Evolutionary conservation across 2,329 filamentous ascomycete species (phyloP), one percentile per base, ranked within the genome.

Genomic region (Diaporthe destruens): DNA sequence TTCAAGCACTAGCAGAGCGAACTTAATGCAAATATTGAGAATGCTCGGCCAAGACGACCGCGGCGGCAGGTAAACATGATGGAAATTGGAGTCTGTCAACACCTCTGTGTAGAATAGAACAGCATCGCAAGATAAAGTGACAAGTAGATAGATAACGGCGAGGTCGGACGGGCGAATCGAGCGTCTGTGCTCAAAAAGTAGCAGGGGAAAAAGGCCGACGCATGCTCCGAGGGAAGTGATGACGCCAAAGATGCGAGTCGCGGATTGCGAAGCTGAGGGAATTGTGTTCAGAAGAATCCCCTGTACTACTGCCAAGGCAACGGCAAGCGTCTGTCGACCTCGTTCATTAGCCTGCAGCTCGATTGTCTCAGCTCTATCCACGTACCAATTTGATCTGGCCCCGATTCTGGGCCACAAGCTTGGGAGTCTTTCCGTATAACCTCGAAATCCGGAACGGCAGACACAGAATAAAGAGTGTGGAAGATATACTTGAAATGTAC

Each of bases 91-190:
- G 25, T 18, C 25, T 14, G 2, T 1, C 18, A 18, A 32, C 16
- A 55, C 16, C 6, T 4, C 18, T 7, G 53, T 23, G 6, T 25
- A 55, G 53, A 55, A 55, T 1, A 7, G 8, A 9, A 32, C 5
- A 55, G 16, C 25, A 55, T 55, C 53, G 53, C 25, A 55, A 0
- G 16, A 2, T 3, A 55, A 18, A 32, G 14, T 55, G 5, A 32
- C 16, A 6, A 55, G 25, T 14, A 55, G 53, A 18, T 55, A 55
- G 20, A 32, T 55, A 6, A 55, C 16, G 14, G 25, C 53, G 1
- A 55, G 25, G 25, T 55, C 53, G 7, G 53, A 55, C 25, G 53
- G 25, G 53, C 53, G 53, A 32, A 55, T 32, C 32, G 53, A 55
- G 14, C 53, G 53, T 4, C 9, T 32, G 25, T 55, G 53, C 25